A percentile compares a stretch with the other conserved stretches of the same genome.
phyloP scores from a whole-genome alignment of 352 stramenopile genomes.

The Globisporangium emineosum region DNA sequence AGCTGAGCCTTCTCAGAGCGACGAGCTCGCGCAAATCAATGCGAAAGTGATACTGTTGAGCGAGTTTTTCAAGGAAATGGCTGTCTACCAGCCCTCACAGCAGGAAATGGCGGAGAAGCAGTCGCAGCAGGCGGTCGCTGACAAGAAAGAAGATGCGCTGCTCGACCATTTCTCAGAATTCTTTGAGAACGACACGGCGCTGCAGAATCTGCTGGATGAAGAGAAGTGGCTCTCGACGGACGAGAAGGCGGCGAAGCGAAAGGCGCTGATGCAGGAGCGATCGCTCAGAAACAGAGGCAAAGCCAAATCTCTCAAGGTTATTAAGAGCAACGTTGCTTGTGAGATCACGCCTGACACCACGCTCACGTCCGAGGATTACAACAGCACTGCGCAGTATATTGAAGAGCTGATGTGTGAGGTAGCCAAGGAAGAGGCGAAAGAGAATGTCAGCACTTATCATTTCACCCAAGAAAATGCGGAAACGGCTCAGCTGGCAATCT shows the following conservation, averaged over 20 bases:
- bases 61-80: constrained; percentile 60
- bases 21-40: constrained; percentile 20
- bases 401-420: constrained; percentile 42
- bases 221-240: constrained; percentile 43
- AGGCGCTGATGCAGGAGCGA: constrained; percentile 22
- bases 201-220: constrained; percentile 48
- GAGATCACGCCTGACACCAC: background rate
- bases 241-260: constrained; percentile 20
- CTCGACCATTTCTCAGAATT: constrained; percentile 39
- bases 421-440: constrained; percentile 13
- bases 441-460: too few relatives aligned
- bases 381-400: constrained; percentile 46
- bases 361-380: constrained; percentile 46
- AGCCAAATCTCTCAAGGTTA: background rate
- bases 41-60: constrained; percentile 18
- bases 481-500: constrained; percentile 23
- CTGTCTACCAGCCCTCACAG: constrained; percentile 28
- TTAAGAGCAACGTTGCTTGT: background rate
- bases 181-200: constrained; percentile 34
- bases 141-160: constrained; percentile 26
- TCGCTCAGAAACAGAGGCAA: background rate
- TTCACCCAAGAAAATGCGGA: constrained; percentile 12
- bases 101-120: constrained; percentile 21
- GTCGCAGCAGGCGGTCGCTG: constrained; percentile 15
- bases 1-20: constrained; percentile 9